Evolutionary conservation across 2,329 filamentous ascomycete species (phyloP).

Genomic region (Paraconiothyrium sp.): DNA sequence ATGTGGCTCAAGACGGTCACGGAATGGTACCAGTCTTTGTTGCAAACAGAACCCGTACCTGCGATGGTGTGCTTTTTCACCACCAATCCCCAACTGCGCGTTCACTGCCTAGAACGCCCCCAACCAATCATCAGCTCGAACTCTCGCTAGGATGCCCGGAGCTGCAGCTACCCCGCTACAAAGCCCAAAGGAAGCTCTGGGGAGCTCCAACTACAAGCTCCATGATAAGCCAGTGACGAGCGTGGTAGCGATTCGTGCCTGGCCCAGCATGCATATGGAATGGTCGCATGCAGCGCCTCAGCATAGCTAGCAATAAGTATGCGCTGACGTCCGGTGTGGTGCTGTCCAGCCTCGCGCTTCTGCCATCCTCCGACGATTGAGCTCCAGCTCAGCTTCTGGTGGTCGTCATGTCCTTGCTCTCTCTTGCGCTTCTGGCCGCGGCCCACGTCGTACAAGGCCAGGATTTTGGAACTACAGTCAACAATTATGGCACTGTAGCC

Average conservation of each 20-base stretch:
- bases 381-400: background rate
- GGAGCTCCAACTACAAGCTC: slow-evolving; percentile 8
- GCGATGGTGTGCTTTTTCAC: slow-evolving; percentile 4
- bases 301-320: slow-evolving; percentile 22
- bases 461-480: slow-evolving; percentile 28
- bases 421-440: slow-evolving; percentile 34
- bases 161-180: slow-evolving; percentile 22
- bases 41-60: background rate
- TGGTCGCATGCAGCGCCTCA: background rate
- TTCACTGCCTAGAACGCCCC: background rate
- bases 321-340: background rate
- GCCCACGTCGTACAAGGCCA: slow-evolving; percentile 35
- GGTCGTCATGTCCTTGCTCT: slow-evolving; percentile 37
- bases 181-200: background rate
- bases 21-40: slow-evolving; percentile 5
- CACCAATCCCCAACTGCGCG: background rate
- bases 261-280: background rate
- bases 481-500: slow-evolving; percentile 60
- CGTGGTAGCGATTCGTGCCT: background rate
- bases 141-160: background rate
- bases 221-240: slow-evolving; percentile 6
- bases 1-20: slow-evolving; percentile 3
- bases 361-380: slow-evolving; percentile 12
- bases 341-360: slow-evolving; percentile 13
- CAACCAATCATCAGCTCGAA: slow-evolving; percentile 5